These are phyloP conservation scores for Monilinia fructicola DNA, from an alignment of 2,329 filamentous ascomycete species.

Conservation along the genomic window DNA sequence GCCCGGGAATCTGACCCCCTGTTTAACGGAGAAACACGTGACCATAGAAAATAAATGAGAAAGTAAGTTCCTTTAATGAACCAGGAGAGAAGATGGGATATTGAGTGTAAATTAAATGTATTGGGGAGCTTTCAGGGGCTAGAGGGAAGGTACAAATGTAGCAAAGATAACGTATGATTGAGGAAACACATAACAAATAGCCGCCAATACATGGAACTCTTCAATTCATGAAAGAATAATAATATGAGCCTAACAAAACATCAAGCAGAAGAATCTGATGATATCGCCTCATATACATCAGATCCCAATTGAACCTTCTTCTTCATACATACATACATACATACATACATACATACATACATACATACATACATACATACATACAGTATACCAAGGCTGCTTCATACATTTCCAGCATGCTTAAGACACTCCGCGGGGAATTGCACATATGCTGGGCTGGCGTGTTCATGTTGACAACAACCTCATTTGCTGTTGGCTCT, in stretches of 20 bases:
- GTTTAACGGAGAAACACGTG: neutral
- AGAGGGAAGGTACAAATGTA: neutral
- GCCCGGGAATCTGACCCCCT: neutral
- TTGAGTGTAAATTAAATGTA: too few relatives aligned
- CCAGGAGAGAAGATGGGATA: neutral
- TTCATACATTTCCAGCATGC: neutral
- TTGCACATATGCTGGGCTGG: neutral
- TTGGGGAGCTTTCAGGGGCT: neutral
- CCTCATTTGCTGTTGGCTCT: slow-evolving; percentile 5
- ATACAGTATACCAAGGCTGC: neutral
- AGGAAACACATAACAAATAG: neutral
- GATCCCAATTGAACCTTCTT: neutral
- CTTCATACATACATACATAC: too few relatives aligned
- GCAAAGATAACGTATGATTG: neutral
- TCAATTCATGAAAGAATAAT: neutral
- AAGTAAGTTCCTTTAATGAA: neutral
- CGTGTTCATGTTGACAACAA: slow-evolving; percentile 18
- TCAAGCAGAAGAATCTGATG: neutral
- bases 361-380: too few relatives aligned
- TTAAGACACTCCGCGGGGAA: neutral
- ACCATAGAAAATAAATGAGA: neutral
- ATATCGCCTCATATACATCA: neutral
- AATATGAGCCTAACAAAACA: neutral
- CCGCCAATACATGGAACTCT: neutral
- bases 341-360: too few relatives aligned